A percentile compares a stretch with the other conserved stretches of the same genome.
Evolutionary conservation across 1,139 yeast species (phyloP).

Genomic region (Saccharomyces pastorianus): DNA sequence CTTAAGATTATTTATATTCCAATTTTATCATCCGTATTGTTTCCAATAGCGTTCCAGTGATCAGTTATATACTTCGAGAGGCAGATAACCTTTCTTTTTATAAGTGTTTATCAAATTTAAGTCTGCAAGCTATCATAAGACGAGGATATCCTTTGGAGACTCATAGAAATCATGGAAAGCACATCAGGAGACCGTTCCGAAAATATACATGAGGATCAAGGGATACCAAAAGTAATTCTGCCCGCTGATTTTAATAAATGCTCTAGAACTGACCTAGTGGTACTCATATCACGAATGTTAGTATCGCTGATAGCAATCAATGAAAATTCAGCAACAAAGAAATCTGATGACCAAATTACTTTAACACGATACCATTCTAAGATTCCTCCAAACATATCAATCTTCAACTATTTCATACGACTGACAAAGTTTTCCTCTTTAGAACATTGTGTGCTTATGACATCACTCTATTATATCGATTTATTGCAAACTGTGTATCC

Average conservation of each 20-base stretch:
- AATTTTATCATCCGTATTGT: neutral
- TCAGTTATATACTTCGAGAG: neutral
- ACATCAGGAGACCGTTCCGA: neutral
- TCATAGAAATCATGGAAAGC: neutral
- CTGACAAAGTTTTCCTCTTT: constrained; percentile 76
- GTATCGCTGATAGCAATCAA: constrained; percentile 61
- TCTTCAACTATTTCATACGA: constrained; percentile 67
- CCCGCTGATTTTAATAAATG: constrained; percentile 47
- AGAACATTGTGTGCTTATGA: constrained; percentile 71
- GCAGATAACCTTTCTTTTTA: neutral
- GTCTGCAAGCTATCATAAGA: neutral
- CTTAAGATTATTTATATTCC: neutral
- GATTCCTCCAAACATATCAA: constrained; percentile 82
- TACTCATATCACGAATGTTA: constrained; percentile 72
- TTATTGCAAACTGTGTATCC: constrained; percentile 71
- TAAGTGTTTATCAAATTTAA: neutral
- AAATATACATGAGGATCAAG: neutral
- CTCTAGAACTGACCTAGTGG: constrained; percentile 59
- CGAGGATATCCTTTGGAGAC: neutral
- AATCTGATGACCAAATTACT: constrained; percentile 17
- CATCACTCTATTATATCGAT: constrained; percentile 84
- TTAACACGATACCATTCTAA: constrained; percentile 89
- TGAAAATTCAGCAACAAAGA: constrained; percentile 36
- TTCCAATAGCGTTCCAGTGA: neutral
- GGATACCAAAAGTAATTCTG: constrained; percentile 2